These are phyloP conservation scores for Coprinopsis cinerea DNA, from an alignment of 768 basidiomycete genomes.

Conservation along the genomic window DNA sequence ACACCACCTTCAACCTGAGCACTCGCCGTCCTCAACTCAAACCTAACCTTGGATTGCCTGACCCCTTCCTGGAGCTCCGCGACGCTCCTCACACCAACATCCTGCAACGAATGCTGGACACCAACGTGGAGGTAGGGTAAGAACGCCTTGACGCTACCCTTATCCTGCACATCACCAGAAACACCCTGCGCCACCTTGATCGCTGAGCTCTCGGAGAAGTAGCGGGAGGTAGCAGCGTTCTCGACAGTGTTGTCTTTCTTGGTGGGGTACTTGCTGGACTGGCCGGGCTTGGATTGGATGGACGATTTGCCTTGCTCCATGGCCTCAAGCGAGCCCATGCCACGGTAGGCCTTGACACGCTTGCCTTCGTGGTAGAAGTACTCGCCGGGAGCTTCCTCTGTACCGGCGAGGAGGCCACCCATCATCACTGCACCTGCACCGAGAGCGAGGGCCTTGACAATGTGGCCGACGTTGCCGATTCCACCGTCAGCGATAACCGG, in stretches of 20 bases:
- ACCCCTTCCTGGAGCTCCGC: conserved; percentile 63
- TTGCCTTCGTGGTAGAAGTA: conserved; percentile 99
- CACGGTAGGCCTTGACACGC: conserved; percentile 97
- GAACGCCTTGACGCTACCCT: conserved; percentile 91
- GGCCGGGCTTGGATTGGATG: conserved; percentile 22
- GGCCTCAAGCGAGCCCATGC: conserved; percentile 95
- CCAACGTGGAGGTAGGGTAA: conserved; percentile 79
- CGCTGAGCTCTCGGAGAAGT: conserved; percentile 88
- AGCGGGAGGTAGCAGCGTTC: conserved; percentile 94
- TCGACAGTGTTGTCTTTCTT: conserved; percentile 51
- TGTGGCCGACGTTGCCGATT: conserved; percentile 91
- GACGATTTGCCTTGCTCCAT: conserved; percentile 73
- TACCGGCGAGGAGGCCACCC: conserved; percentile 94
- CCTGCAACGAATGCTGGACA: conserved; percentile 92
- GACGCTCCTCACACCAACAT: conserved; percentile 76
- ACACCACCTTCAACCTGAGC: conserved; percentile 96
- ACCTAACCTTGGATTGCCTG: conserved; percentile 61
- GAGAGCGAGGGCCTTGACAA: conserved; percentile 92
- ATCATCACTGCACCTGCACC: conserved; percentile 99
- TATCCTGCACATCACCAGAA: conserved; percentile 94
- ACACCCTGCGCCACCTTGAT: conserved; percentile 98
- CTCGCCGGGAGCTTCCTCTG: conserved; percentile 95
- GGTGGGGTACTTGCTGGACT: conserved; percentile 40
- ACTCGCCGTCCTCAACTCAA: conserved; percentile 90
- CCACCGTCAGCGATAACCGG: conserved; percentile 98